These are phyloP conservation scores for Skeletonema menzelii DNA, from an alignment of 108 stramenopile species.

Conservation along the genomic window DNA sequence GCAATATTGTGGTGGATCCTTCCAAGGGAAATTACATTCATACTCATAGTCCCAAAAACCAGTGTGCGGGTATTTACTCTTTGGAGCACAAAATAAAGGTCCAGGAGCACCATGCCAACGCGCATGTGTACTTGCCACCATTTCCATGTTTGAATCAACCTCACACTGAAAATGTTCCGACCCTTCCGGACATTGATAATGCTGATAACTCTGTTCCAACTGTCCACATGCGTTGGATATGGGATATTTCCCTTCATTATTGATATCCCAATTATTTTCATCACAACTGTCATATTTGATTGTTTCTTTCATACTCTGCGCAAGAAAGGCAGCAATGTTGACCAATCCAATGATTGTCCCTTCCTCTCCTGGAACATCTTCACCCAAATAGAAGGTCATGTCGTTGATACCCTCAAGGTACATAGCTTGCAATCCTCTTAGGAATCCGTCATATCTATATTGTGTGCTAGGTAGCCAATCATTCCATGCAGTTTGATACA, in stretches of 20 bases:
- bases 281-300: conserved; percentile 47
- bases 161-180: conserved; percentile 51
- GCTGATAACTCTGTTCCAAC: conserved; percentile 44
- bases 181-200: conserved; percentile 41
- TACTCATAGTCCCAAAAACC: conserved; percentile 50
- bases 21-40: conserved; percentile 41
- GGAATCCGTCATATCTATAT: conserved; percentile 18
- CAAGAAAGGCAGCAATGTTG: conserved; percentile 41
- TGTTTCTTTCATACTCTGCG: conserved; percentile 51
- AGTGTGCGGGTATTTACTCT: conserved; percentile 18
- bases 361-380: neutral
- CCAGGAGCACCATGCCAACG: conserved; percentile 52
- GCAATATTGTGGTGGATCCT: conserved; percentile 39
- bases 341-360: conserved; percentile 11
- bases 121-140: conserved; percentile 34
- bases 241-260: conserved; percentile 28
- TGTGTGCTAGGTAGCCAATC: conserved; percentile 21
- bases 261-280: conserved; percentile 45
- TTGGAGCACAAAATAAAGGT: conserved; percentile 38
- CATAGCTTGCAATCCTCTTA: conserved; percentile 14
- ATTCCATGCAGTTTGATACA: conserved; percentile 15
- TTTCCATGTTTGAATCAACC: conserved; percentile 46
- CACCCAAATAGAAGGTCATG: conserved; percentile 19
- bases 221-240: conserved; percentile 53
- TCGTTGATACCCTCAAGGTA: conserved; percentile 5